Percentiles rank a stretch among this genome's conserved stretches.
Evolutionary conservation across 352 stramenopile species (phyloP).

Genomic region (Saprolegnia diclina): DNA sequence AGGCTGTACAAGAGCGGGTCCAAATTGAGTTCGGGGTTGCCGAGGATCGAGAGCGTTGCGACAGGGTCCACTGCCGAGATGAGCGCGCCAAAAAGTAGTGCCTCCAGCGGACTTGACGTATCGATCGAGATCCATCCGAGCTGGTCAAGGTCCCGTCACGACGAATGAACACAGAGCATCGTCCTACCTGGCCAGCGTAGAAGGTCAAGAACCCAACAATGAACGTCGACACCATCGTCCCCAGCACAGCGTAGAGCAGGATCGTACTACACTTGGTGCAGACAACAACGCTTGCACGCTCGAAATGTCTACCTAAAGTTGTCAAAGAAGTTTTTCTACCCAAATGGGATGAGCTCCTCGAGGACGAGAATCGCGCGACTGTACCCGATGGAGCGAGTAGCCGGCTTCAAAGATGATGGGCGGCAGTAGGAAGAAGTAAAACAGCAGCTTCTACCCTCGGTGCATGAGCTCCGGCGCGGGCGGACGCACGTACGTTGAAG

Average conservation of each 20-base stretch:
- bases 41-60: constrained; percentile 94
- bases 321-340: constrained; percentile 91
- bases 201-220: constrained; percentile 93
- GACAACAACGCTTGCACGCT: neutral
- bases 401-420: constrained; percentile 98
- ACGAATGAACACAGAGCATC: neutral
- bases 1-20: constrained; percentile 86
- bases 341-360: neutral
- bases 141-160: constrained; percentile 28
- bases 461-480: neutral
- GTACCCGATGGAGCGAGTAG: constrained; percentile 85
- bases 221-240: constrained; percentile 95
- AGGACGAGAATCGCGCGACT: neutral
- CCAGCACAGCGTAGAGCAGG: constrained; percentile 91
- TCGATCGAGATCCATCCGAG: constrained; percentile 83
- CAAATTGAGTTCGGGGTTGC: constrained; percentile 87
- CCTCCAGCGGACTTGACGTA: constrained; percentile 89
- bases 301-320: constrained; percentile 84
- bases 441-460: constrained; percentile 72
- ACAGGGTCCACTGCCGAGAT: constrained; percentile 96
- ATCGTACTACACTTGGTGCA: constrained; percentile 72
- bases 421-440: constrained; percentile 96
- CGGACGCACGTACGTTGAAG: constrained; percentile 59
- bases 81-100: constrained; percentile 91
- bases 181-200: constrained; percentile 58